Evolutionary conservation across 345 rosid genomes (phyloP).

Genomic region (Alliaria petiolata): DNA sequence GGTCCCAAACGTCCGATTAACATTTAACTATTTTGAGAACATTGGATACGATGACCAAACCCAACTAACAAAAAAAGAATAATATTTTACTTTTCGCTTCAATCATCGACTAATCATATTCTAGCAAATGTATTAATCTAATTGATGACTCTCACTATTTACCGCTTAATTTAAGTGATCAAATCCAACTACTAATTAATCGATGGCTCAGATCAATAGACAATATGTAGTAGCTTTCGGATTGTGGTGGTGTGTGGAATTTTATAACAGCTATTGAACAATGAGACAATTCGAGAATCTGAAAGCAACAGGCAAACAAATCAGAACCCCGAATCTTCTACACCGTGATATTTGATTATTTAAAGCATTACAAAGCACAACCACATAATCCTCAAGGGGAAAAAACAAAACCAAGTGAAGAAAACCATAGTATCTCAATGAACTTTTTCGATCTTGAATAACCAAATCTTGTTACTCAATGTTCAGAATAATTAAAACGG

Average conservation of each 20-base stretch:
- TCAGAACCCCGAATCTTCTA: slow-evolving; percentile 22
- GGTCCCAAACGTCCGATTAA: background rate
- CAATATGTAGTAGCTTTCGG: slow-evolving; percentile 17
- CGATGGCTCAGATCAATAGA: slow-evolving; percentile 16
- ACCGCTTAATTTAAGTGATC: slow-evolving; percentile 16
- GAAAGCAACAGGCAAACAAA: slow-evolving; percentile 25
- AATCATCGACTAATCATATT: slow-evolving; percentile 26
- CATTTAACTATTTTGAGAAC: background rate
- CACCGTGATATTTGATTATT: slow-evolving; percentile 9
- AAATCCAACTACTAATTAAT: slow-evolving; percentile 21
- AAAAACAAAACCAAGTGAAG: slow-evolving; percentile 7
- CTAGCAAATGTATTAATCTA: slow-evolving; percentile 20
- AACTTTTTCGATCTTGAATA: background rate
- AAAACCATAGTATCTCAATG: background rate
- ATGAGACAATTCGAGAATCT: slow-evolving; percentile 20
- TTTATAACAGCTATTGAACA: slow-evolving; percentile 22
- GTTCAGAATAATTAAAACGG: background rate
- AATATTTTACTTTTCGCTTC: background rate
- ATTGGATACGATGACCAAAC: slow-evolving; percentile 21
- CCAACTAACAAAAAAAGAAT: slow-evolving; percentile 18
- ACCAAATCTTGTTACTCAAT: background rate
- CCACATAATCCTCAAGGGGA: slow-evolving; percentile 2
- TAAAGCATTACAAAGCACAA: slow-evolving; percentile 23
- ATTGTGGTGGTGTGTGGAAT: slow-evolving; percentile 31
- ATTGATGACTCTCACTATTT: background rate